Base-by-base conservation (phyloP, 129 eudicot species). In the Daucus carota region DNA sequence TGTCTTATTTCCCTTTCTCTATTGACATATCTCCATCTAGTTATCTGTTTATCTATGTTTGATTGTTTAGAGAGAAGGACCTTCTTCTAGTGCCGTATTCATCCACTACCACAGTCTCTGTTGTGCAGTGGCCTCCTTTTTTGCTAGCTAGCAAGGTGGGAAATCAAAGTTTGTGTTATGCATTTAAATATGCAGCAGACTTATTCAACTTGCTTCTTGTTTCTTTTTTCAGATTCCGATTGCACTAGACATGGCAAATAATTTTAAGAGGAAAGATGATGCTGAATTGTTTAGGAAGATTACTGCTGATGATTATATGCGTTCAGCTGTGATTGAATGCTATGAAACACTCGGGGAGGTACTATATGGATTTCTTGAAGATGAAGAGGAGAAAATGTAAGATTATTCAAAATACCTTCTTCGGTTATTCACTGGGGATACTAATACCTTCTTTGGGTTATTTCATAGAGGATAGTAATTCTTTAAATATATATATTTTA, bases 81-180 rank as follows among this genome's bases (percentile, higher is more conserved):
- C 80, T 95, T 81, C 99, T 95, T 32, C 99, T 95, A 82, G 97
- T 95, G 81, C 99, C 99, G n/a, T 92, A 92, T 79, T 75, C 90
- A 48, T 85, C 91, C 47, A 86, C 22, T 16, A 43, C 92, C 77
- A 85, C 26, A 29, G 90, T 92, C 78, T 75, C 92, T 8, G 97
- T 92, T 26, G 90, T 95, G 80, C 99, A 95, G 84, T 95, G 99
- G 99, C 99, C 99, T 76, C 99, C 95, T 70, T 95, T 95, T 84
- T 86, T 95, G 84, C 96, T 95, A 41, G 99, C 97, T 75, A 95
- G 99, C 80, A 95, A 95, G 99, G 99, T 95, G 80, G 48, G 81
- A 42, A 68, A 22, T 43, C 24, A 46, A 60, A 59, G 6, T 68
- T 75, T 29, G n/a, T 44, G 48, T 57, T 52, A 41, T 71, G 26